Base-by-base conservation (phyloP, 768 basidiomycete species). In the Panaeolus cyanescens region DNA sequence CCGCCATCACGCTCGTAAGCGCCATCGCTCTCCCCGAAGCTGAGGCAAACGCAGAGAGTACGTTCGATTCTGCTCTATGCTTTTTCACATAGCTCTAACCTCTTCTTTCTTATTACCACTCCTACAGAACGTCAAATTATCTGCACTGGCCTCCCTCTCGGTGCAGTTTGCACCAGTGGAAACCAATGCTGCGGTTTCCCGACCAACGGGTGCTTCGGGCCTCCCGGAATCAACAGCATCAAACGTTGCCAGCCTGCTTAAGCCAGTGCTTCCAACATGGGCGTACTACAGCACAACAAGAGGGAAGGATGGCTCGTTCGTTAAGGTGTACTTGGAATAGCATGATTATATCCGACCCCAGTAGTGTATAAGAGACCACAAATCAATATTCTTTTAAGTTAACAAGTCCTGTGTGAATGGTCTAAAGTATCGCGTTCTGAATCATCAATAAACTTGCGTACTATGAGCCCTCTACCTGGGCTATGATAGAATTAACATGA, bases 121-220 rank as follows among this genome's bases (percentile, higher is more conserved):
- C 13, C n/a, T n/a, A n/a, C 45, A 50, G 45, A 28, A 13, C 45
- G 45, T 50, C 45, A 50, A 6, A 30, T 28, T 28, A 50, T 50
- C 22, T 50, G 45, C 45, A 28, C 19, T 8, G n/a, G n/a, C 39
- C n/a, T 20, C 5, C 39, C 39, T 8, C 39, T 42, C 5, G 39
- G 39, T 22, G 39, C 39, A 7, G 39, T 42, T 5, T 42, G 39
- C 19, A 42, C 4, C 5, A 42, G 7, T 42, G 39, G 39, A 12
- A 42, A 42, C 22, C 39, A 42, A 42, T 36, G 36, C 65, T 71
- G 5, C 66, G 70, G 42, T 69, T 70, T 55, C 66, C 70, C 62
- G 68, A 69, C 70, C 71, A 74, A 60, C 67, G 68, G 42, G 70
- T 64, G 40, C 63, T 42, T 42, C 12, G 39, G 39, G 1, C 39